Evolutionary conservation across 164 flowering plant species (phyloP).

Genomic region (Berberis thunbergii): DNA sequence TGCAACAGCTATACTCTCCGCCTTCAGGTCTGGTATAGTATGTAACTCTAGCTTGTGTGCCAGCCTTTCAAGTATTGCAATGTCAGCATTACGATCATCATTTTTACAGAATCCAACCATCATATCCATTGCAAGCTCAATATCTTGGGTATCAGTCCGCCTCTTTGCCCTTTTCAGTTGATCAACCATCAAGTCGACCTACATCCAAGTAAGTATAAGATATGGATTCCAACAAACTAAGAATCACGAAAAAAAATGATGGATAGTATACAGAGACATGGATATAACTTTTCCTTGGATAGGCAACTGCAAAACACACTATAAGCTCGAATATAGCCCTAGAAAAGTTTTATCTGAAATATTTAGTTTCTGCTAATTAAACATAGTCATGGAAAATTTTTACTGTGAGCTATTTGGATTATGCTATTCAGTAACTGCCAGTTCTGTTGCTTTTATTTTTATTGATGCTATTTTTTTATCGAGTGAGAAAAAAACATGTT

Average conservation of each 20-base stretch:
- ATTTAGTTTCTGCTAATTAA: too few species aligned
- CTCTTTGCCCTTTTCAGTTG: slow-evolving; percentile 65
- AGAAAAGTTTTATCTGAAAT: too few species aligned
- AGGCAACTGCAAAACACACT: too few species aligned
- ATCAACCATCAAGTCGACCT: slow-evolving; percentile 48
- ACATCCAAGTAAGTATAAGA: background rate
- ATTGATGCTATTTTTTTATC: too few species aligned
- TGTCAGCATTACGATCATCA: slow-evolving; percentile 60
- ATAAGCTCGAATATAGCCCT: too few species aligned
- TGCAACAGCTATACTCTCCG: slow-evolving; percentile 44
- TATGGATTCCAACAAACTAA: background rate
- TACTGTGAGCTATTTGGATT: too few species aligned
- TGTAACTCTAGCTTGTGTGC: slow-evolving; percentile 59
- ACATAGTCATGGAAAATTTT: too few species aligned
- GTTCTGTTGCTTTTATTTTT: too few species aligned
- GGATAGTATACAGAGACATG: background rate
- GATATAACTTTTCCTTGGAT: background rate
- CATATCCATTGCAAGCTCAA: slow-evolving; percentile 85
- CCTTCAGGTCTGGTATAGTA: slow-evolving; percentile 37
- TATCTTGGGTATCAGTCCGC: slow-evolving; percentile 70
- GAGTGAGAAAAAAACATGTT: too few species aligned
- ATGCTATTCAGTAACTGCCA: too few species aligned
- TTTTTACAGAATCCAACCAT: slow-evolving; percentile 58
- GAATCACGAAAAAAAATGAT: background rate
- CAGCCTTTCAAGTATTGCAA: slow-evolving; percentile 62